A percentile compares a stretch with the other conserved stretches of the same genome.
phyloP scores from a whole-genome alignment of 495 filamentous ascomycete species.

The Tuber microsphaerosporum region DNA sequence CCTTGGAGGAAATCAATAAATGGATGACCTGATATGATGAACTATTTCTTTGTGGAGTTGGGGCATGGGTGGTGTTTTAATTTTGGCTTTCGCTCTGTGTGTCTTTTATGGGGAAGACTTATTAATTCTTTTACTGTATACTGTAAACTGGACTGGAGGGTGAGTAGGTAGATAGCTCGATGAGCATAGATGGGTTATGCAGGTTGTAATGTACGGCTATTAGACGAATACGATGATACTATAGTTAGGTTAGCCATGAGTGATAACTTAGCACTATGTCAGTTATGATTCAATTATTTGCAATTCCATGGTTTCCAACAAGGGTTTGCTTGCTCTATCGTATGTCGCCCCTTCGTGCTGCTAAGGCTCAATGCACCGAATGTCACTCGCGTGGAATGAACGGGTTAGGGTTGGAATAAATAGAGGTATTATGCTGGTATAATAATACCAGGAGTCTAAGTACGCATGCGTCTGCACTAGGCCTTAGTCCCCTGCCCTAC shows the following conservation, averaged over 20 bases:
- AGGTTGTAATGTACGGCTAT: not conserved
- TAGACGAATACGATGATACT: not conserved
- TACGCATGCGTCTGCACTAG: too few species aligned
- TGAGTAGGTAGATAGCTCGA: not conserved
- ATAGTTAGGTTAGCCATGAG: not conserved
- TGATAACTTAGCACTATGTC: not conserved
- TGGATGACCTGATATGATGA: not conserved
- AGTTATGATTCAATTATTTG: not conserved
- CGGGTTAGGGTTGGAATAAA: not conserved
- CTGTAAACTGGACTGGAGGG: not conserved
- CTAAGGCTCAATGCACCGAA: not conserved
- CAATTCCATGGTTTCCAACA: not conserved
- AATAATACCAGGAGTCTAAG: too few species aligned
- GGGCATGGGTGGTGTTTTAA: slow-evolving; percentile 1
- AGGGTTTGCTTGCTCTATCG: not conserved
- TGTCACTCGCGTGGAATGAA: not conserved
- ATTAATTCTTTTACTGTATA: not conserved
- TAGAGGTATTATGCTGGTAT: too few species aligned
- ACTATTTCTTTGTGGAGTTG: not conserved
- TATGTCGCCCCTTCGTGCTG: not conserved
- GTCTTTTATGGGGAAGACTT: not conserved
- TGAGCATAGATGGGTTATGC: not conserved
- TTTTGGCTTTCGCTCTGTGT: not conserved
- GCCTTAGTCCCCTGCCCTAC: too few species aligned
- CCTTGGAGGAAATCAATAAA: not conserved